Percentiles rank a stretch among this genome's conserved stretches.
Conservation (phyloP, 2,329 filamentous ascomycete species). For the Calonectria naviculata region DNA sequence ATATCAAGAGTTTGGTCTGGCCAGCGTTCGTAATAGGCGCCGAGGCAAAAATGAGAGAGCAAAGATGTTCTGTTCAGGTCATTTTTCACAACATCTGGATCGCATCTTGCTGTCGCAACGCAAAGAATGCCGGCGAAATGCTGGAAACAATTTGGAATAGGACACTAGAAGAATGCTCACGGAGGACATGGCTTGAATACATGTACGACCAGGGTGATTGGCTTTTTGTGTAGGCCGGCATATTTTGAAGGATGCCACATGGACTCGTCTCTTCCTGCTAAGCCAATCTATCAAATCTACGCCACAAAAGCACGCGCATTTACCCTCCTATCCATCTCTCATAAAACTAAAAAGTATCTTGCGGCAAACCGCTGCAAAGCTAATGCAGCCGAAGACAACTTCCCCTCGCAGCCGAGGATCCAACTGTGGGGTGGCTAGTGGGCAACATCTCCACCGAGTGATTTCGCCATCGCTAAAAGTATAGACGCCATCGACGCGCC, state of each 20-base stretch:
- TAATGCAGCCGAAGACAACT: neutral
- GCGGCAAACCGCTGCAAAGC: neutral
- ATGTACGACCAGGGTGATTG: conserved; percentile 14
- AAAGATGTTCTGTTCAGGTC: neutral
- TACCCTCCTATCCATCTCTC: neutral
- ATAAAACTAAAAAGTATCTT: neutral
- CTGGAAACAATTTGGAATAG: conserved; percentile 19
- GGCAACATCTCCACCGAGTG: neutral
- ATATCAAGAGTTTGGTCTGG: conserved; percentile 27
- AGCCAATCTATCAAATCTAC: neutral
- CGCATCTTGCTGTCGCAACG: conserved; percentile 23
- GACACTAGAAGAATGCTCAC: neutral
- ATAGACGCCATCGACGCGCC: neutral
- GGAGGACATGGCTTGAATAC: conserved; percentile 18
- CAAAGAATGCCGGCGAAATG: conserved; percentile 14
- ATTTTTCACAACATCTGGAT: conserved; percentile 22
- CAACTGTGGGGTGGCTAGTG: neutral
- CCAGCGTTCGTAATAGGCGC: conserved; percentile 23
- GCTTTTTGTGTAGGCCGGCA: conserved; percentile 9
- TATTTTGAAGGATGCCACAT: neutral
- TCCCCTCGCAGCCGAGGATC: neutral
- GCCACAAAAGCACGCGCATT: neutral
- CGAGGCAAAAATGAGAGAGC: neutral
- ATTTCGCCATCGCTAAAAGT: neutral
- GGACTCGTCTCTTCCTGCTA: too few species aligned